phyloP scores from a whole-genome alignment of 768 basidiomycete species.

The Psilocybe tampanensis region DNA sequence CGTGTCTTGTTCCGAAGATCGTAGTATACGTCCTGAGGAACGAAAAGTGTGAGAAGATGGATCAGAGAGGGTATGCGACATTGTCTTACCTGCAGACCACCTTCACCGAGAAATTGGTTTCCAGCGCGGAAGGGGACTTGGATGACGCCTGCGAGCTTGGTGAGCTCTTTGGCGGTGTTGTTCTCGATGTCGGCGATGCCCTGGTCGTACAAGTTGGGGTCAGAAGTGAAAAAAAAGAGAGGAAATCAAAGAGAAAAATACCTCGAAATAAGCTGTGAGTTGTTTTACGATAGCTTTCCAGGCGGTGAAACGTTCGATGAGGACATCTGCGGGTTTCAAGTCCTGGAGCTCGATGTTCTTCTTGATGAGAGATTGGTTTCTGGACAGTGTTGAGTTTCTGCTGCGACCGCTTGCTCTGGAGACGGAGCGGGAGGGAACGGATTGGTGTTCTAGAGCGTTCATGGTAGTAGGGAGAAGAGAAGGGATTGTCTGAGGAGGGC shows the following conservation, averaged over 20 bases:
- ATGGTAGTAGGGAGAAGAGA: neutral
- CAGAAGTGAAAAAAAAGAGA: neutral
- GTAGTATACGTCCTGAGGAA: constrained; percentile 83
- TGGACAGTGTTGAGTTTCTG: constrained; percentile 69
- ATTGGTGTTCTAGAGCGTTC: constrained; percentile 4
- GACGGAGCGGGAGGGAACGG: constrained; percentile 15
- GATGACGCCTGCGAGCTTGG: constrained; percentile 92
- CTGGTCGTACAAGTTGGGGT: constrained; percentile 20
- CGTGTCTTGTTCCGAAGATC: constrained; percentile 92
- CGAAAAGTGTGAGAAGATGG: too few species aligned
- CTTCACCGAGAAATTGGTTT: constrained; percentile 98
- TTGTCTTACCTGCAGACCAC: constrained; percentile 76
- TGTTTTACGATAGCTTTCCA: constrained; percentile 99
- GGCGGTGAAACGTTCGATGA: constrained; percentile 91
- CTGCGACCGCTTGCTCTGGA: constrained; percentile 67
- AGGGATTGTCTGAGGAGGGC: neutral
- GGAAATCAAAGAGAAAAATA: constrained; percentile 17
- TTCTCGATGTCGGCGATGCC: constrained; percentile 86
- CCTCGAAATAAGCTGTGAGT: constrained; percentile 89
- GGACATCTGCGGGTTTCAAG: constrained; percentile 90
- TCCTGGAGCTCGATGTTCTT: constrained; percentile 92
- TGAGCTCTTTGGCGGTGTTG: constrained; percentile 90
- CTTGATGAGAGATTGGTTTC: constrained; percentile 88
- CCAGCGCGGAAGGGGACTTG: constrained; percentile 96
- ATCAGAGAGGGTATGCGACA: neutral